Evolutionary conservation across 2,329 filamentous ascomycete genomes (phyloP).

Genomic region (Atkinsonella texensis): DNA sequence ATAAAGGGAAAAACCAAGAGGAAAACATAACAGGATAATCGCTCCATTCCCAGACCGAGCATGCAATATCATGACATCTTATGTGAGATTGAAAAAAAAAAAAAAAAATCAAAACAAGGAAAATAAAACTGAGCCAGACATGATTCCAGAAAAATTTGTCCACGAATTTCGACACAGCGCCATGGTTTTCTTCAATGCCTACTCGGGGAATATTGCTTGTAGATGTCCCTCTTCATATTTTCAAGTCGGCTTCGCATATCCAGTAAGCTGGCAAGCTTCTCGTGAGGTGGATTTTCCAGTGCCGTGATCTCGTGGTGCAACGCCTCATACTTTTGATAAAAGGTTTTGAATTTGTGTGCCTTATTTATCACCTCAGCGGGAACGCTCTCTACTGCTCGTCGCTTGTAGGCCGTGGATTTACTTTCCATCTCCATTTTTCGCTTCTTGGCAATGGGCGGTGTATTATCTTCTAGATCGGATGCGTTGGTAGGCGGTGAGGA

Average conservation of each 20-base stretch:
- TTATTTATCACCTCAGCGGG: conserved; percentile 35
- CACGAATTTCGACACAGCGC: background rate
- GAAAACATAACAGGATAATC: background rate
- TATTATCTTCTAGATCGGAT: conserved; percentile 43
- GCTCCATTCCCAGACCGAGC: conserved; percentile 3
- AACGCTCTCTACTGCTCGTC: conserved; percentile 18
- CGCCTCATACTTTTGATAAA: conserved; percentile 43
- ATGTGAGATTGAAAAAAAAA: background rate
- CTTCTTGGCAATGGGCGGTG: conserved; percentile 26
- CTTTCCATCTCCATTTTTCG: conserved; percentile 24
- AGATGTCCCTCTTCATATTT: conserved; percentile 48
- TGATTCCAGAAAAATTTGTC: background rate
- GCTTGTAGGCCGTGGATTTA: conserved; percentile 17
- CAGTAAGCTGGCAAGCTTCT: conserved; percentile 37
- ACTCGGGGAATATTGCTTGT: conserved; percentile 28
- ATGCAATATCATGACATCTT: conserved; percentile 6
- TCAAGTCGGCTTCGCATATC: conserved; percentile 43
- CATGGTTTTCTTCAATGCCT: conserved; percentile 10
- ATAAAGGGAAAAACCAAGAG: background rate
- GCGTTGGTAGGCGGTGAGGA: conserved; percentile 54
- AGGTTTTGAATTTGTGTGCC: conserved; percentile 42
- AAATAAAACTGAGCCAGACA: background rate
- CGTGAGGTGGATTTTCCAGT: conserved; percentile 36
- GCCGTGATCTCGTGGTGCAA: conserved; percentile 43
- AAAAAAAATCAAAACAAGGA: background rate